Evolutionary conservation across 768 basidiomycete species (phyloP), one percentile per base, ranked within the genome.

Genomic region (Fomitopsis serialis): DNA sequence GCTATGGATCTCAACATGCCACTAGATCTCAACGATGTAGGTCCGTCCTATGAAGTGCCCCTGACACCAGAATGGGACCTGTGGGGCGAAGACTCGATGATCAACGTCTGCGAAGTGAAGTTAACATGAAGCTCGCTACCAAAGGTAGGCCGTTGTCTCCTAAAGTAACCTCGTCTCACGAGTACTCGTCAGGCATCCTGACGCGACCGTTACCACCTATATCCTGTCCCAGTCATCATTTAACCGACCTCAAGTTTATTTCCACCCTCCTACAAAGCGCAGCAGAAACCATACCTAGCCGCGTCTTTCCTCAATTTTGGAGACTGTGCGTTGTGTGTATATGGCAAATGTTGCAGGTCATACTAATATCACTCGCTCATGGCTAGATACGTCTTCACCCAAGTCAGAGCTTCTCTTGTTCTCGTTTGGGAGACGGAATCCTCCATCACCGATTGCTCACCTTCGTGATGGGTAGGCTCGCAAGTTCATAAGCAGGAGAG

Each of bases 81-180:
- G 42, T 79, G 78, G 68, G 78, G 81, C 4, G 85, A 87, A 62
- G 84, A 87, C 49, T 68, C 71, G 7, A 73, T 65, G 2, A 78
- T 89, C 55, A 79, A 85, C 34, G 56, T 89, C n/a, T 80, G 73
- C 50, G 82, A 86, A 66, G 74, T 86, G 10, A 73, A 74, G 25
- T 61, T 87, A 15, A 66, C 70, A 78, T 77, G 49, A 77, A 82
- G 52, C 74, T 76, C 32, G 32, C 55, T 32, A 51, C 57, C 6
- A 72, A 79, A 54, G 68, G 82, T 84, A 69, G 55, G 77, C 54
- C 17, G 29, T 19, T 17, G 19, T 17, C 19, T 17, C 15, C 37
- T 6, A 40, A 45, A 23, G 37, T 23, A 24, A 35, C 50, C 32
- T 51, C 21, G 53, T 13, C n/a, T 52, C 19, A n/a, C 29, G 29